Evolutionary conservation across 768 basidiomycete genomes (phyloP), one percentile per base, ranked within the genome.

Genomic region (Xerocomellus amylosporus): DNA sequence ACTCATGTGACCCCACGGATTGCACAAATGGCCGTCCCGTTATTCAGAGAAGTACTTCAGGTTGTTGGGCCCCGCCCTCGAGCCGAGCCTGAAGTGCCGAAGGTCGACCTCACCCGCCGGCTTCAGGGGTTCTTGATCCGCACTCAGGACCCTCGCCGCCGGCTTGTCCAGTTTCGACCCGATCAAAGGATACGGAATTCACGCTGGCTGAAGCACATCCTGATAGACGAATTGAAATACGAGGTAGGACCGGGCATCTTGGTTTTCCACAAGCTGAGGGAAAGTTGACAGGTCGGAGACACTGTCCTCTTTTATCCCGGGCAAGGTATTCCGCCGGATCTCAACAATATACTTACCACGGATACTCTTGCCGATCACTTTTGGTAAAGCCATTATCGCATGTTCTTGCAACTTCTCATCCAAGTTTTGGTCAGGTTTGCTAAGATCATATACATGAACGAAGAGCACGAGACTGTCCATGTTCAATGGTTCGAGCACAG

Each of bases 401-500:
- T 12, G 5, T 53, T 44, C 4, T 40, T 40, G 26, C 24, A 42
- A 46, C 28, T 8, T 40, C n/a, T 46, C 17, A 43, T 49, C 12
- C 15, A 37, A 22, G 24, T 17, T 56, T 47, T 28, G 14, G 42
- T 15, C 59, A 90, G 88, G 88, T 90, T 91, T 67, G 88, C 77
- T 0, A 76, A 75, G 60, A 83, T 92, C 24, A 64, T 84, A 0
- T 79, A 75, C 47, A 77, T 90, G 52, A 67, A 77, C 15, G 70
- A 73, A 33, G 68, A 74, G 15, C 54, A 71, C 5, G 69, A 76
- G 49, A 68, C 54, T 2, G 79, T 80, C 1, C 90, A 93, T 66
- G 69, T 88, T 10, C 87, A 83, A 33, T 93, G 88, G 88, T 80
- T 87, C 28, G 79, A 87, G 49, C 90, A 92, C 61, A 80, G 83